These are phyloP conservation scores for Lachancea quebecensis DNA, from an alignment of 805 yeast genomes.

Conservation along the genomic window DNA sequence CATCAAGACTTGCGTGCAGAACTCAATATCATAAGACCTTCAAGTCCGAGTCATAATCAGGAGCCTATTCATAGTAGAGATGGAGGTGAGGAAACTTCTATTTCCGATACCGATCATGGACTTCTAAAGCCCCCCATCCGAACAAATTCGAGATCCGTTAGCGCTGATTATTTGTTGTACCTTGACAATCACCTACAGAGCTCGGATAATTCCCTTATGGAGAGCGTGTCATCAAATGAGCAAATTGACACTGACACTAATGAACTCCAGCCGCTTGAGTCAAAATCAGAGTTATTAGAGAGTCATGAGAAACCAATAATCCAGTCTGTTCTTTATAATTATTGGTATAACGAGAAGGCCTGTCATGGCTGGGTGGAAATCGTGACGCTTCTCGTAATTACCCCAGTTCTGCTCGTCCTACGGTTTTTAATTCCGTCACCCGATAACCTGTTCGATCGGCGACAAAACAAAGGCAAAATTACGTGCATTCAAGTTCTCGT, in stretches of 20 bases:
- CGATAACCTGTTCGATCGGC: not conserved
- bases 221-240: not conserved
- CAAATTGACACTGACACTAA: not conserved
- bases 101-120: not conserved
- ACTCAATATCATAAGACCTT: not conserved
- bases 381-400: not conserved
- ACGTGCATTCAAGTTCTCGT: not conserved
- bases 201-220: not conserved
- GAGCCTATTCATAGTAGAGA: not conserved
- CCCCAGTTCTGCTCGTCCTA: not conserved
- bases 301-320: conserved; percentile 1
- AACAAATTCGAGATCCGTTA: conserved; percentile 2
- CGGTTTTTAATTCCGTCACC: not conserved
- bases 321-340: not conserved
- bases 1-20: conserved; percentile 11
- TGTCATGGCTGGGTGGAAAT: not conserved
- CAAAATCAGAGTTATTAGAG: not conserved
- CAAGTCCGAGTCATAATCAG: not conserved
- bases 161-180: conserved; percentile 6
- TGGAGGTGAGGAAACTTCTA: too few species aligned
- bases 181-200: conserved; percentile 4
- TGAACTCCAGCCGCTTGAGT: not conserved
- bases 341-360: not conserved
- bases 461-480: not conserved
- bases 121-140: conserved; percentile 1